These are phyloP conservation scores for Nothomitra cinnamomea DNA, from an alignment of 2,329 filamentous ascomycete genomes.

Conservation along the genomic window DNA sequence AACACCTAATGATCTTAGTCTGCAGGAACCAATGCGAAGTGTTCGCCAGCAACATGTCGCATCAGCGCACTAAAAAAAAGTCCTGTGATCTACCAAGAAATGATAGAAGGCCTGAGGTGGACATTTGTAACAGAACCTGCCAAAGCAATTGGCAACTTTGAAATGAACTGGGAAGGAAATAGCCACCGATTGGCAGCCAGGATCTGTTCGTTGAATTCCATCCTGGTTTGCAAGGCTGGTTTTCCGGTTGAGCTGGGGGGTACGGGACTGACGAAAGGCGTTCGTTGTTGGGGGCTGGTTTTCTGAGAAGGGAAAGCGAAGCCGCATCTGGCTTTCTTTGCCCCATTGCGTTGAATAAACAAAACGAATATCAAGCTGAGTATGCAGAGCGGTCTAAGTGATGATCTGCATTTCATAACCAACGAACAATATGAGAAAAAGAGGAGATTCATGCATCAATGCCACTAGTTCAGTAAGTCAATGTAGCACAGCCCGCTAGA, in stretches of 20 bases:
- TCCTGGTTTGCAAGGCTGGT: background rate
- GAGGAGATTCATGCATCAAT: background rate
- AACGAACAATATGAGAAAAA: background rate
- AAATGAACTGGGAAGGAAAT: background rate
- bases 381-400: background rate
- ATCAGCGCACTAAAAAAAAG: background rate
- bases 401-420: background rate
- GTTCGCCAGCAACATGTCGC: background rate
- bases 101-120: background rate
- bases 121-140: background rate
- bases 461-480: background rate
- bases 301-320: slow-evolving; percentile 1
- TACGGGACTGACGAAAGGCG: background rate
- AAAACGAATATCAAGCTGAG: background rate
- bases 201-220: background rate
- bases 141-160: background rate
- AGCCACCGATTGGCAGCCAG: background rate
- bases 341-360: background rate
- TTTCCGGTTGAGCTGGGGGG: background rate
- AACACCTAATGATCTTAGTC: background rate
- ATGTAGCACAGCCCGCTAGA: background rate
- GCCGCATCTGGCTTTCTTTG: background rate
- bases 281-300: background rate
- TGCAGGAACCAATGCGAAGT: slow-evolving; percentile 4
- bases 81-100: background rate